These are phyloP conservation scores for Apiospora hydei DNA, from an alignment of 2,329 filamentous ascomycete genomes.

Conservation along the genomic window DNA sequence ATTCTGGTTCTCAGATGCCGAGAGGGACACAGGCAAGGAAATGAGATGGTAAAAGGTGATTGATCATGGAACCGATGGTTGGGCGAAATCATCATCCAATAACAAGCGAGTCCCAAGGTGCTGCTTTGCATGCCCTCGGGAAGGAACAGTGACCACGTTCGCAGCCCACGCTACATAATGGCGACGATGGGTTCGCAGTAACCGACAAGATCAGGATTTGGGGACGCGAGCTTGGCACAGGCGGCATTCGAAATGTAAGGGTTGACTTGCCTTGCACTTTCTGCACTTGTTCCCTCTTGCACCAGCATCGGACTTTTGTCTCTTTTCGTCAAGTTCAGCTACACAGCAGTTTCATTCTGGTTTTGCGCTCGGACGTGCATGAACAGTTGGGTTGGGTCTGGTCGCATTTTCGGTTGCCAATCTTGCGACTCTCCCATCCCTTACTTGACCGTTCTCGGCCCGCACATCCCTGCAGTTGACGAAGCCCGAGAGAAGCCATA, in stretches of 20 bases:
- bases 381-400: neutral
- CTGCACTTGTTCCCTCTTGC: neutral
- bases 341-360: neutral
- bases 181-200: neutral
- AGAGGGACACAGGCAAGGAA: neutral
- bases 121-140: too few relatives aligned
- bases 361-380: neutral
- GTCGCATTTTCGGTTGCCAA: neutral
- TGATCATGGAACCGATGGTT: too few relatives aligned
- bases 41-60: neutral
- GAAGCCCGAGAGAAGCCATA: neutral
- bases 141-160: neutral
- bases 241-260: too few relatives aligned
- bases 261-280: neutral
- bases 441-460: neutral
- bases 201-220: neutral
- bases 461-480: neutral
- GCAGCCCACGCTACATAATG: neutral
- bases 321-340: neutral
- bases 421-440: neutral
- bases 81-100: neutral
- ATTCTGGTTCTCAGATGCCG: neutral
- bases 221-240: neutral
- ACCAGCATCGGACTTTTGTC: neutral
- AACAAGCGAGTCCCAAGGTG: neutral